Conservation (phyloP, 1,284 basidiomycete genomes). For the Thelephora terrestris region DNA sequence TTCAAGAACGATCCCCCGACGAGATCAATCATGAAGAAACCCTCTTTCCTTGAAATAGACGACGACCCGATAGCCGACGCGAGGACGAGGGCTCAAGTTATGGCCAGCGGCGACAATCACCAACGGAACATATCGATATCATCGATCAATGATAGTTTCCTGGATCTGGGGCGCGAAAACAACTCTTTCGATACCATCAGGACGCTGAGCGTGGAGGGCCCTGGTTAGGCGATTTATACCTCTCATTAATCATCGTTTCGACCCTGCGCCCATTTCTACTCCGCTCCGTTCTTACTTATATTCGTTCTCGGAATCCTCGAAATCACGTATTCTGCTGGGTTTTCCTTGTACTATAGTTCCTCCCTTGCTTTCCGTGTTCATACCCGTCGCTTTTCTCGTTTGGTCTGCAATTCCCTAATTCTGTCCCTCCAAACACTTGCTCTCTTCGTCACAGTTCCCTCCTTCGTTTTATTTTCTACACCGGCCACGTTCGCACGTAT, state of each 20-base stretch:
- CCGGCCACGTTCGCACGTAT: no score
- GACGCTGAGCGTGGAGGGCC: constrained; percentile 17
- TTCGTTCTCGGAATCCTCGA: constrained; percentile 19
- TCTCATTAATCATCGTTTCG: neutral
- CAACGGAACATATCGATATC: constrained; percentile 6
- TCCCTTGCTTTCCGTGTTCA: neutral
- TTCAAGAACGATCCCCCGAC: constrained; percentile 19
- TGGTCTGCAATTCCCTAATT: constrained; percentile 7
- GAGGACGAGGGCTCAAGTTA: constrained; percentile 15
- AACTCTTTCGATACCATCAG: constrained; percentile 54
- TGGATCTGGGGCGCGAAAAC: constrained; percentile 45
- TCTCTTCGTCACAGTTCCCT: neutral
- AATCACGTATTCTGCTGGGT: no score
- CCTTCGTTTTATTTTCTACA: neutral
- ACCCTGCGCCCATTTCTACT: neutral
- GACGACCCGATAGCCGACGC: constrained; percentile 30
- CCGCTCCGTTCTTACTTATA: constrained; percentile 6
- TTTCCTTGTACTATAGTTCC: no score
- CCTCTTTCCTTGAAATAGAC: constrained; percentile 62
- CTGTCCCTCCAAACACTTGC: neutral
- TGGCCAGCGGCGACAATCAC: neutral
- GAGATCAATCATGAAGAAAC: constrained; percentile 44
- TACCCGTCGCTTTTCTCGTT: constrained; percentile 2
- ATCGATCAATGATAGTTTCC: constrained; percentile 40
- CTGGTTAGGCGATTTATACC: neutral